A percentile compares a stretch with the other conserved stretches of the same genome.
phyloP scores from a whole-genome alignment of 768 basidiomycete species.

The Phaeotremella skinneri region DNA sequence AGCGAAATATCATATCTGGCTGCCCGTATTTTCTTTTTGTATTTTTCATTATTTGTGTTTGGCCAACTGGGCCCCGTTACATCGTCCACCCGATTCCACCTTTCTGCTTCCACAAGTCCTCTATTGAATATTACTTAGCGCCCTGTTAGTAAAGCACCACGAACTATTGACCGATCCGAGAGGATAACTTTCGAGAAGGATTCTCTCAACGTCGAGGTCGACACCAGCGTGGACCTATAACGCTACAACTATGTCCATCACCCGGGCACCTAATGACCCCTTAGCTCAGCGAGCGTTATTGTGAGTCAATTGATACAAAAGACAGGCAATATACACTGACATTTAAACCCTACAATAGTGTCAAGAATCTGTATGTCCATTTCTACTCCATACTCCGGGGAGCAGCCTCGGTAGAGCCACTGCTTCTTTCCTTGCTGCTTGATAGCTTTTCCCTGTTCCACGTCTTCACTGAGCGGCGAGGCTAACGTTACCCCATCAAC shows the following conservation, averaged over 20 bases:
- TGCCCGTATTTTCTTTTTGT: background rate
- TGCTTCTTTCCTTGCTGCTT: background rate
- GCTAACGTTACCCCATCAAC: too few relatives aligned
- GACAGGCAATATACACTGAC: too few relatives aligned
- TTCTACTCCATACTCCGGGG: background rate
- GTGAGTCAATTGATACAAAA: too few relatives aligned
- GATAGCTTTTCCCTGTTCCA: background rate
- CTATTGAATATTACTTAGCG: too few relatives aligned
- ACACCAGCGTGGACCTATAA: conserved; percentile 8
- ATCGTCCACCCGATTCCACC: background rate
- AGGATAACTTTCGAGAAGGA: background rate
- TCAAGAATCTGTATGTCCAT: conserved; percentile 49
- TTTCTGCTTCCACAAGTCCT: background rate
- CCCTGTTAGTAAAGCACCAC: too few relatives aligned
- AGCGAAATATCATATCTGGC: background rate
- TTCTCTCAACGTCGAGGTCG: too few relatives aligned
- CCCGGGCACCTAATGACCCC: conserved; percentile 41
- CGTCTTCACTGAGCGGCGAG: background rate
- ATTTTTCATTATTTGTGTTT: background rate
- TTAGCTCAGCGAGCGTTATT: conserved; percentile 47
- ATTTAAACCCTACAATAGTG: conserved; percentile 22
- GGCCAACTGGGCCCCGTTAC: background rate
- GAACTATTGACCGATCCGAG: background rate
- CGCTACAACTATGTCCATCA: background rate
- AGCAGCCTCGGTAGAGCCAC: too few relatives aligned